Percentiles rank a stretch among this genome's conserved stretches.
These are phyloP conservation scores for Metarhizium anisopliae DNA, from an alignment of 2,329 filamentous ascomycete species.

Conservation along the genomic window DNA sequence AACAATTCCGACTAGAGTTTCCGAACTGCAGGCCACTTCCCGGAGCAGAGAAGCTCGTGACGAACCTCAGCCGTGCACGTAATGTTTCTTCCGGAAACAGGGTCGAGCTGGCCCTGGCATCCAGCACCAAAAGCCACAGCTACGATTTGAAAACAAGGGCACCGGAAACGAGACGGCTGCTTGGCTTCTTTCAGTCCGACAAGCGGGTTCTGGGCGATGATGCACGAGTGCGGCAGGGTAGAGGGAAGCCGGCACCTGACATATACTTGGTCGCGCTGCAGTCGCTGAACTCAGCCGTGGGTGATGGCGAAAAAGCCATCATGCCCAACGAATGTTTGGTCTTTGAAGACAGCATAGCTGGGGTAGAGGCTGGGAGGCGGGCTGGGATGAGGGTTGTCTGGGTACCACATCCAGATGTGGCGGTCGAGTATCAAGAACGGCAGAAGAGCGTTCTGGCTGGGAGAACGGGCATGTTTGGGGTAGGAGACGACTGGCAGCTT, in stretches of 20 bases:
- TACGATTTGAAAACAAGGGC: not conserved
- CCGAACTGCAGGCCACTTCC: not conserved
- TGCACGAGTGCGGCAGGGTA: not conserved
- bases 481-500: not conserved
- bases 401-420: not conserved
- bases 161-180: not conserved
- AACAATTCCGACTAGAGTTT: not conserved
- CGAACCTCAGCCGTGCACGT: not conserved
- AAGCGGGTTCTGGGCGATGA: not conserved
- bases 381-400: not conserved
- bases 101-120: not conserved
- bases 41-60: not conserved
- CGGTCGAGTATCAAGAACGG: not conserved
- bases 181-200: not conserved
- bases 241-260: not conserved
- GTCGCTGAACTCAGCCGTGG: not conserved
- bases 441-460: not conserved
- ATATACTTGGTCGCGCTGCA: not conserved
- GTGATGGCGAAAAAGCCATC: not conserved
- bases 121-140: not conserved
- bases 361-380: not conserved
- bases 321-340: constrained; percentile 1
- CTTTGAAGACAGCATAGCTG: constrained; percentile 1
- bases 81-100: not conserved
- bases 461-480: not conserved